phyloP scores from a whole-genome alignment of 2,329 filamentous ascomycete genomes.

The Torrubiella hemipterigena region DNA sequence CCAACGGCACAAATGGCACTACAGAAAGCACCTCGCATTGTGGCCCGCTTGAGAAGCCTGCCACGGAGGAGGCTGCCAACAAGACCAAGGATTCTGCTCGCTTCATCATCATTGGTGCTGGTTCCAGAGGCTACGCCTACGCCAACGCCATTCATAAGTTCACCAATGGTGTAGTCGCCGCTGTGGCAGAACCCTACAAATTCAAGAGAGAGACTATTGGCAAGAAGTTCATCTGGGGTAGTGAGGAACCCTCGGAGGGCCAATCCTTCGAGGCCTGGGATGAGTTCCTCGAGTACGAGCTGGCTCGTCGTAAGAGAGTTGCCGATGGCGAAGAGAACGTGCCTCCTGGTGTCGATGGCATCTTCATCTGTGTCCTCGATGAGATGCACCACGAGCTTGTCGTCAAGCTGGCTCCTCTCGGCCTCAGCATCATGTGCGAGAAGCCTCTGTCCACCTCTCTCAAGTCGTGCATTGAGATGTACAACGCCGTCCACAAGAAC shows the following conservation, averaged over 20 bases:
- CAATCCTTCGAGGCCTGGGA: constrained; percentile 65
- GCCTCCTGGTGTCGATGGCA: constrained; percentile 47
- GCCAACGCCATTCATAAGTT: constrained; percentile 53
- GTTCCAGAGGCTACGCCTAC: constrained; percentile 66
- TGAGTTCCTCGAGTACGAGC: constrained; percentile 66
- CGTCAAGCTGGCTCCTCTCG: constrained; percentile 54
- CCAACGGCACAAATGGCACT: constrained; percentile 1
- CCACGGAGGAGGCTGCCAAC: too few relatives aligned
- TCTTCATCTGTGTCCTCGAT: constrained; percentile 62
- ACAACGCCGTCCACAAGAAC: constrained; percentile 36
- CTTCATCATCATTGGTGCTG: constrained; percentile 72
- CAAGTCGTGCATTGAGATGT: constrained; percentile 66
- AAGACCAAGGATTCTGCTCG: constrained; percentile 39
- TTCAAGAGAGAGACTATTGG: constrained; percentile 69
- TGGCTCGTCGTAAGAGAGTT: constrained; percentile 41
- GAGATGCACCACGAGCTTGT: constrained; percentile 80
- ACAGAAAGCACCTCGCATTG: constrained; percentile 5
- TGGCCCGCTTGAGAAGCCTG: constrained; percentile 13
- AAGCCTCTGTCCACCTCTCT: constrained; percentile 81
- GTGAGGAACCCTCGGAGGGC: constrained; percentile 35
- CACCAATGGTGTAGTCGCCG: constrained; percentile 57
- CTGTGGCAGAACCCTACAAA: constrained; percentile 68
- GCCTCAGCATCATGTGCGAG: constrained; percentile 84
- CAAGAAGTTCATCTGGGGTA: constrained; percentile 59
- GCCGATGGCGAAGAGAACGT: constrained; percentile 33